Evolutionary conservation across 2,329 filamentous ascomycete genomes (phyloP).

Genomic region (Ascochyta pisi): DNA sequence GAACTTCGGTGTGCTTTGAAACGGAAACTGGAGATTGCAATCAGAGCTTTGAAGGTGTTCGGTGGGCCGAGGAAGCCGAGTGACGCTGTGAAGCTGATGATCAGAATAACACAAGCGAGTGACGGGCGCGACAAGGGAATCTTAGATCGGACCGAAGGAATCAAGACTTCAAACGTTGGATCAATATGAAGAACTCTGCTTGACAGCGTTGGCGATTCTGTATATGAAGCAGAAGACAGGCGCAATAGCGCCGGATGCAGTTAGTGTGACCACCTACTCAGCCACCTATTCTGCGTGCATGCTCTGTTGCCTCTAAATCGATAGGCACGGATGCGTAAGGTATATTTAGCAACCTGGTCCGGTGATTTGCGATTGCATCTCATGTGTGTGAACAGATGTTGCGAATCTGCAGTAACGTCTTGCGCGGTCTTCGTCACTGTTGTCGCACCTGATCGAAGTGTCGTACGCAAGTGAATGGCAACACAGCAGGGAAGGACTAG

Average conservation of each 20-base stretch:
- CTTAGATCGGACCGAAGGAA: not conserved
- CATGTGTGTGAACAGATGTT: not conserved
- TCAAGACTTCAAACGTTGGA: not conserved
- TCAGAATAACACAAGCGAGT: not conserved
- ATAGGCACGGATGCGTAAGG: conserved; percentile 16
- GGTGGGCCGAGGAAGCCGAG: not conserved
- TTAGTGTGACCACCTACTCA: not conserved
- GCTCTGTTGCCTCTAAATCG: conserved; percentile 5
- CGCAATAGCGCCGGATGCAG: conserved; percentile 4
- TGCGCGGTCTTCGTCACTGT: conserved; percentile 6
- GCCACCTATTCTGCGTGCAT: conserved; percentile 7
- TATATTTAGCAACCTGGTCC: conserved; percentile 12
- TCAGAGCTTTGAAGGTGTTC: not conserved
- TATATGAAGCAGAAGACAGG: conserved; percentile 6
- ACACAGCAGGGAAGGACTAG: not conserved
- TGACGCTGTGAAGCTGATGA: conserved; percentile 7
- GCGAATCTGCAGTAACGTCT: not conserved
- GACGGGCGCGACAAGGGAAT: not conserved
- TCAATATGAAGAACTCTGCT: not conserved
- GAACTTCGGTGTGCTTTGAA: not conserved
- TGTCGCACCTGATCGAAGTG: conserved; percentile 1
- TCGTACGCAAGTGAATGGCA: conserved; percentile 2
- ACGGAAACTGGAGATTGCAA: conserved; percentile 2
- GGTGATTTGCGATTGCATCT: not conserved
- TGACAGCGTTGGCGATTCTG: not conserved